phyloP scores from a whole-genome alignment of 2,329 filamentous ascomycete species.

The Colletotrichum higginsianum region DNA sequence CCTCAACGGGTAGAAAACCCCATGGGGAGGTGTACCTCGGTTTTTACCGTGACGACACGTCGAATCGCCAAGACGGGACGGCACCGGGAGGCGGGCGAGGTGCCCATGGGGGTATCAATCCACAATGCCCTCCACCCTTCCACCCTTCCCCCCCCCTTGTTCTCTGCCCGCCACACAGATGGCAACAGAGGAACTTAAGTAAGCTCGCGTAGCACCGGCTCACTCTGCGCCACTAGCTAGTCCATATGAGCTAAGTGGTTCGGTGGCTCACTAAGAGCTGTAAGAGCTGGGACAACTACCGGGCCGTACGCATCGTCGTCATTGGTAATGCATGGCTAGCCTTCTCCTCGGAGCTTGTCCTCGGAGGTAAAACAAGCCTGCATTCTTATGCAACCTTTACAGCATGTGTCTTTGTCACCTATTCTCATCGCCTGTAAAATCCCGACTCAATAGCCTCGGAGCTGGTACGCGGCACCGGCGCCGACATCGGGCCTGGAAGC shows the following conservation, averaged over 20 bases:
- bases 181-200: too few species aligned
- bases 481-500: conserved; percentile 1
- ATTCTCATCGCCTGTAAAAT: background rate
- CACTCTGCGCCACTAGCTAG: background rate
- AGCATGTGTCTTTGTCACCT: background rate
- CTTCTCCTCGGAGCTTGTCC: background rate
- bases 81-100: conserved; percentile 2
- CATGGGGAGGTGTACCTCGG: background rate
- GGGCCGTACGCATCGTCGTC: background rate
- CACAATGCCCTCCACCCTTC: too few species aligned
- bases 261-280: conserved; percentile 12
- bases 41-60: conserved; percentile 21
- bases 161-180: background rate
- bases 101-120: background rate
- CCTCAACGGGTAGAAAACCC: background rate
- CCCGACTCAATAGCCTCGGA: too few species aligned
- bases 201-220: background rate
- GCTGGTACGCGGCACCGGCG: background rate
- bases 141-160: too few species aligned
- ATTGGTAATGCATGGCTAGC: too few species aligned
- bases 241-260: too few species aligned
- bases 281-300: too few species aligned
- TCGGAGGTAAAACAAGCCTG: background rate
- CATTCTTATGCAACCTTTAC: background rate
- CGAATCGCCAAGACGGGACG: conserved; percentile 25